Evolutionary conservation across 2,329 filamentous ascomycete species (phyloP).

Genomic region (Trichoderma simmonsii): DNA sequence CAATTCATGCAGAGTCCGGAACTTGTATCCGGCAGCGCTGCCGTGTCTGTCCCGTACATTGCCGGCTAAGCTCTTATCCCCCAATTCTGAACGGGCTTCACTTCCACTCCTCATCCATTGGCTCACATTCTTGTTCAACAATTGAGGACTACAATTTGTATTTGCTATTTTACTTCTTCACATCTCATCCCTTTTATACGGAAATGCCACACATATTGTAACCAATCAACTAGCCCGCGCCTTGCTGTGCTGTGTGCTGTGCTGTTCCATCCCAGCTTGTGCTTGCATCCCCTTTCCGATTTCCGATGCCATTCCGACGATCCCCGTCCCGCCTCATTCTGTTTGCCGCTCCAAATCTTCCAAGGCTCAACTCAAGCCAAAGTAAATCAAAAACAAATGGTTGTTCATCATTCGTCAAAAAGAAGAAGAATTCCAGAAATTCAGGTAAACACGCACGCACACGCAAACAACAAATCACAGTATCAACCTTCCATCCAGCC

Average conservation of each 20-base stretch:
- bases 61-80: slow-evolving; percentile 10
- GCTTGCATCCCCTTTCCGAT: slow-evolving; percentile 1
- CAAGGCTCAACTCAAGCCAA: background rate
- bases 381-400: background rate
- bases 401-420: background rate
- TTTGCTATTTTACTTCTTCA: background rate
- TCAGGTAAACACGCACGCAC: background rate
- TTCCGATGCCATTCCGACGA: slow-evolving; percentile 4
- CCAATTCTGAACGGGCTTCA: background rate
- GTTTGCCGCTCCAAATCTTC: background rate
- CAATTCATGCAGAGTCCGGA: background rate
- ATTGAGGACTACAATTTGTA: background rate
- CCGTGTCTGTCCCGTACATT: background rate
- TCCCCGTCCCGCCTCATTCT: background rate
- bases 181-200: background rate
- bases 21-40: background rate
- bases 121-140: background rate
- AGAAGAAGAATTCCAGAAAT: background rate
- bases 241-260: background rate
- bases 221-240: background rate
- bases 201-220: background rate
- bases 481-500: background rate
- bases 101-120: background rate
- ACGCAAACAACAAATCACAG: background rate
- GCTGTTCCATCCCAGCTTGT: background rate